Evolutionary conservation across 2,329 filamentous ascomycete genomes (phyloP), one percentile per base, ranked within the genome.

Genomic region (Stagonosporopsis rhizophila): DNA sequence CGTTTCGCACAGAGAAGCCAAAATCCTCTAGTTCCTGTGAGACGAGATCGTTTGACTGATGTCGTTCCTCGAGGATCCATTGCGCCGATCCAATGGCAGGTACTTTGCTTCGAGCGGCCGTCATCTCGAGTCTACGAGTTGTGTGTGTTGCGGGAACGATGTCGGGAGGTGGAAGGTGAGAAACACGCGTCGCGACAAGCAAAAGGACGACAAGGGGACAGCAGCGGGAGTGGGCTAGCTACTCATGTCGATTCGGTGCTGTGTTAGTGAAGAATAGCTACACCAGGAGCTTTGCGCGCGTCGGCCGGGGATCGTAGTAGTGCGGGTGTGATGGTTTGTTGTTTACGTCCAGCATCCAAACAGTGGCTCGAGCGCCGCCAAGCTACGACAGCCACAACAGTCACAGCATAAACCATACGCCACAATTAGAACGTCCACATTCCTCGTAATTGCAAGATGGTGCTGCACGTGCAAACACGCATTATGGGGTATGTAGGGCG

Each of bases 1-100:
- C 95, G 78, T 98, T 96, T 56, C 91, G 87, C 60, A 91, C 93
- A 27, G 92, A 92, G 78, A 91, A 98, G 39, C 90, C 87, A 72
- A 98, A 96, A 78, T 99, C 96, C 65, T 98, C 94, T 51, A 91
- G 85, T 76, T 98, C 95, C 52, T 92, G 85, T 42, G 89, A 83
- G 15, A 90, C 85, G 61, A 97, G 87, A 63, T 90, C 85, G 51
- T 87, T 80, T 14, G 91, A 88, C 69, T 93, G 90, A 39, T 88
- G 84, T 67, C 93, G 86, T 81, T 99, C 95, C 64, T 91, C 88
- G 28, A 87, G 81, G 63, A 97, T 87, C 95, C 95, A 99, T 78
- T 88, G 82, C 69, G 87, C 81, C 58, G 92, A 95, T 75, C 92
- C 93, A 66, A 96, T 87, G 71, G 89, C 84, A 34, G 71, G 69